These are phyloP conservation scores for Rugonectria rugulosa DNA, from an alignment of 2,329 filamentous ascomycete species.

Conservation along the genomic window DNA sequence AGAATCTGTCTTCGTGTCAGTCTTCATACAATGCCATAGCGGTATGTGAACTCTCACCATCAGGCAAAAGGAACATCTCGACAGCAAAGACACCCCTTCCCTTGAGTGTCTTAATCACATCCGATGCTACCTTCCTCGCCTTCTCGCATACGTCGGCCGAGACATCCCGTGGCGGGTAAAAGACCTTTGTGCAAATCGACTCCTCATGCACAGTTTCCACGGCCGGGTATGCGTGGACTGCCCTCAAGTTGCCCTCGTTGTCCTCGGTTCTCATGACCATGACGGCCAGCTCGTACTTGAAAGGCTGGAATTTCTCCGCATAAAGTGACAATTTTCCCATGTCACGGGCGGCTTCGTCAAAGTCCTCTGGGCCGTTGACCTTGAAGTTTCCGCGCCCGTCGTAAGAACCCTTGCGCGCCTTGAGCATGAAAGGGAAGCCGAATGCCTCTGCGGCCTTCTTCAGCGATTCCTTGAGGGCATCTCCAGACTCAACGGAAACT, in stretches of 20 bases:
- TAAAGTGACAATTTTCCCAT: conserved; percentile 79
- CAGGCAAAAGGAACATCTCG: conserved; percentile 87
- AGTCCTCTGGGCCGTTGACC: conserved; percentile 53
- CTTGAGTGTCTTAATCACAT: conserved; percentile 80
- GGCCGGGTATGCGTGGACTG: conserved; percentile 77
- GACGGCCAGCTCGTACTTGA: conserved; percentile 86
- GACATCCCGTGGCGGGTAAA: conserved; percentile 80
- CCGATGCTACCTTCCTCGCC: conserved; percentile 79
- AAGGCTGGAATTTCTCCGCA: conserved; percentile 88
- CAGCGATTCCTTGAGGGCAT: conserved; percentile 67
- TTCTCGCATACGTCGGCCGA: conserved; percentile 64
- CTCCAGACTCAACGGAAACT: conserved; percentile 64
- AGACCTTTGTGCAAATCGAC: conserved; percentile 92
- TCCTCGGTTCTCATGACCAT: conserved; percentile 94
- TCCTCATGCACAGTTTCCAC: conserved; percentile 97
- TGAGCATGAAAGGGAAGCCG: conserved; percentile 91
- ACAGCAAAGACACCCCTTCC: conserved; percentile 96
- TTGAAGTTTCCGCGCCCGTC: conserved; percentile 80
- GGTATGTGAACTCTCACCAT: conserved; percentile 57
- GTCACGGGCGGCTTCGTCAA: conserved; percentile 70
- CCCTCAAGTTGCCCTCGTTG: conserved; percentile 55
- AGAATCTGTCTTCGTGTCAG: conserved; percentile 48
- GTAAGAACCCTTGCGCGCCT: conserved; percentile 88
- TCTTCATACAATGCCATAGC: neutral
- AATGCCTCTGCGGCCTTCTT: conserved; percentile 68